phyloP scores from a whole-genome alignment of 2,329 filamentous ascomycete genomes.

The Elsinoe ampelina region DNA sequence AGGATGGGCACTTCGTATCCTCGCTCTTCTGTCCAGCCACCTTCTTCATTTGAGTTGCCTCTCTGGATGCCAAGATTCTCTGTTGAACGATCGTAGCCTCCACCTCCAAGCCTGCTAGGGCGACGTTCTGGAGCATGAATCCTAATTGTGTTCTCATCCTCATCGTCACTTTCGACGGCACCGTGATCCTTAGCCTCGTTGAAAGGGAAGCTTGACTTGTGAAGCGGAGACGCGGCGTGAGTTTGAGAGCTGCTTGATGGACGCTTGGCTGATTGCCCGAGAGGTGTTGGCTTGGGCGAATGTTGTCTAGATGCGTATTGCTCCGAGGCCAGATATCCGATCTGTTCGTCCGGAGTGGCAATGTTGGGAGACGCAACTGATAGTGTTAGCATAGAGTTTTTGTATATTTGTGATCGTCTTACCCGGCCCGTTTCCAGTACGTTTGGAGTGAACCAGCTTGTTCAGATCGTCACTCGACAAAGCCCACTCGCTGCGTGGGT shows the following conservation, averaged over 20 bases:
- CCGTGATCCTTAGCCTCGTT: slow-evolving; percentile 27
- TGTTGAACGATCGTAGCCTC: slow-evolving; percentile 44
- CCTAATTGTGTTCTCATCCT: slow-evolving; percentile 60
- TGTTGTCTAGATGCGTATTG: slow-evolving; percentile 70
- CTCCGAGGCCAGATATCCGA: slow-evolving; percentile 79
- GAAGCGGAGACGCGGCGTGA: slow-evolving; percentile 32
- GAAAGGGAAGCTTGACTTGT: slow-evolving; percentile 39
- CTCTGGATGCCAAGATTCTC: slow-evolving; percentile 42
- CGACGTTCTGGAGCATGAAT: slow-evolving; percentile 57
- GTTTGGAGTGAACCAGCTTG: slow-evolving; percentile 70
- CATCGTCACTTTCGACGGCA: slow-evolving; percentile 38
- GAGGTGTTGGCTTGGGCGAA: slow-evolving; percentile 50
- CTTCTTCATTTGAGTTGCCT: slow-evolving; percentile 35
- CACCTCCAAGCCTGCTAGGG: slow-evolving; percentile 34
- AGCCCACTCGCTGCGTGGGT: slow-evolving; percentile 63
- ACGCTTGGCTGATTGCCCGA: slow-evolving; percentile 26
- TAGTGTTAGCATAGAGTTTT: slow-evolving; percentile 16
- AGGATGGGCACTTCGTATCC: slow-evolving; percentile 70
- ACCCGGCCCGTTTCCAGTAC: slow-evolving; percentile 45
- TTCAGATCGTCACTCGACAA: slow-evolving; percentile 86
- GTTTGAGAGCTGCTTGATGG: slow-evolving; percentile 29
- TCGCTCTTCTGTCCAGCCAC: slow-evolving; percentile 48
- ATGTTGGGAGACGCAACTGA: slow-evolving; percentile 55
- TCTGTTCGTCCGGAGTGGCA: slow-evolving; percentile 79
- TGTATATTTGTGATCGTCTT: slow-evolving; percentile 2